Conservation (phyloP, 352 stramenopile species). For the Phytophthora pinifolia region DNA sequence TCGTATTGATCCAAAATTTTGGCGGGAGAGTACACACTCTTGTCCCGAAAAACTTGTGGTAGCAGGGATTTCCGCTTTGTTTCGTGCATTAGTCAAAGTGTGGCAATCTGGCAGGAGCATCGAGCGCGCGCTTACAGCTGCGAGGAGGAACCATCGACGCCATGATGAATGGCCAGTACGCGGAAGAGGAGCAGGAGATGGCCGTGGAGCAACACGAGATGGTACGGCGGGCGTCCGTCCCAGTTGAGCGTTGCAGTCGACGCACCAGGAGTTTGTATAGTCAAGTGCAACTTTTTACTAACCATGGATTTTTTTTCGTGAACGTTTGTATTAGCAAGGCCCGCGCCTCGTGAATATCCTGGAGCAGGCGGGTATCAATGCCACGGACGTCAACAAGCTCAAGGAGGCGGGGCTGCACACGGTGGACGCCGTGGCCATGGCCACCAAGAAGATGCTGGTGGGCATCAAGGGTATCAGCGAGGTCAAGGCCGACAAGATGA, state of each 20-base stretch:
- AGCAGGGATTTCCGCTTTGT: too few species aligned
- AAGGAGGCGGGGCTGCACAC: constrained; percentile 97
- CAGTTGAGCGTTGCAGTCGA: too few species aligned
- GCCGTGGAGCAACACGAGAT: constrained; percentile 48
- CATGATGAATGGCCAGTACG: constrained; percentile 37
- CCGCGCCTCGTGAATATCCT: constrained; percentile 88
- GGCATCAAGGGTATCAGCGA: constrained; percentile 99
- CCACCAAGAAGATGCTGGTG: constrained; percentile 96
- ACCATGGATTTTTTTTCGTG: neutral
- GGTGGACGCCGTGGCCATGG: constrained; percentile 97
- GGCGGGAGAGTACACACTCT: constrained; percentile 19
- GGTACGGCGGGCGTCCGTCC: constrained; percentile 8
- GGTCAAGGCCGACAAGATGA: constrained; percentile 98
- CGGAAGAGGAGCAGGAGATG: constrained; percentile 47
- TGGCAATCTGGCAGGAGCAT: too few species aligned
- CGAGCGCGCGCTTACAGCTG: too few species aligned
- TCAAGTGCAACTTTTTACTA: constrained; percentile 25
- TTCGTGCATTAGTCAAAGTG: too few species aligned
- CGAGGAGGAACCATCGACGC: too few species aligned
- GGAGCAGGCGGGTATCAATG: constrained; percentile 96
- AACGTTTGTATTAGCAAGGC: constrained; percentile 50
- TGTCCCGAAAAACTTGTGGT: too few species aligned
- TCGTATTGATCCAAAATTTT: constrained; percentile 12
- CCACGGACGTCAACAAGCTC: constrained; percentile 98
- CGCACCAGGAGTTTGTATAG: constrained; percentile 18